Base-by-base conservation (phyloP, 345 rosid genomes). In the Brassica cretica region DNA sequence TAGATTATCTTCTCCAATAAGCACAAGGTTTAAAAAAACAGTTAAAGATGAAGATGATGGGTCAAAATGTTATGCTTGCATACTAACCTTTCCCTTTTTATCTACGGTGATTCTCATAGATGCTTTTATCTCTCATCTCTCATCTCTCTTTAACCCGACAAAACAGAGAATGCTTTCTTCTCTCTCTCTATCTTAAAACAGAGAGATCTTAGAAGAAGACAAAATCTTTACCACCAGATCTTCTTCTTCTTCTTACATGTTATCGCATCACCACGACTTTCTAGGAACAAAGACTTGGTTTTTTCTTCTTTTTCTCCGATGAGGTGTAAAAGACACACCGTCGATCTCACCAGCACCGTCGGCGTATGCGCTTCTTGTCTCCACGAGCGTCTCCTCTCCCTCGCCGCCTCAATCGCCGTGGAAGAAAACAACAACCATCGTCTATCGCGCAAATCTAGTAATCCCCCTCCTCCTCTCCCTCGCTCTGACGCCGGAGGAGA, bases 311-410 rank as follows among this genome's bases (percentile, higher is more conserved):
- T 11, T 9, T 30, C 29, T 33, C 78, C 75, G 75, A 94, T 94
- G 97, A 94, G 85, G 91, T 94, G 98, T 71, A 89, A 88, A 75
- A 85, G 86, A 58, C 97, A 94, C 68, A 82, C 75, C 53, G 44
- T 75, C 30, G 98, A 94, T 87, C 80, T 39, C 27, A 92, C 87
- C 68, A 85, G 93, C 85, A 72, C 35, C 85, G 85, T 72, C 69
- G 98, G 98, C 78, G 97, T 94, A 74, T 94, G 98, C 80, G 87
- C 97, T 68, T 78, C 98, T 55, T 94, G 98, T 59, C 98, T 94
- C 86, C 90, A 91, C 0, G 89, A 92, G 46, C 92, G 95, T 55
- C 93, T 94, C 30, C 56, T 80, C 6, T 81, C 63, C 5, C 84
- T 89, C 70, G 79, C 91, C 58, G 89, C 83, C 2, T 63, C 89